Evolutionary conservation across 2,329 filamentous ascomycete species (phyloP), one percentile per base, ranked within the genome.

Genomic region (Talaromyces sp.): DNA sequence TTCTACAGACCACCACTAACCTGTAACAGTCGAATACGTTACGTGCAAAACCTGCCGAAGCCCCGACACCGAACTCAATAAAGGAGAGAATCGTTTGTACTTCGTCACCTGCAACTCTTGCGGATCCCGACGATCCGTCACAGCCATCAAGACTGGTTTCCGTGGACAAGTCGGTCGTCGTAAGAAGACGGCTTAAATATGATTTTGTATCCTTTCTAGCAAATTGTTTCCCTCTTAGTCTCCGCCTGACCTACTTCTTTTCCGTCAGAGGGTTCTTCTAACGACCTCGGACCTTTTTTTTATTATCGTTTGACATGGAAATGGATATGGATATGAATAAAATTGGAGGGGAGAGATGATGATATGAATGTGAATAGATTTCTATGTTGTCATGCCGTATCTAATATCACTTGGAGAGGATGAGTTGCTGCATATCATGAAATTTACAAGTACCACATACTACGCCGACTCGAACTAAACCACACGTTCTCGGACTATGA

Each of bases 101-200:
- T 99, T 98, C 83, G 92, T 99, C 75, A 97, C 93, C 65, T 97
- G 93, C 87, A 96, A 95, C 82, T 89, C 88, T 64, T 92, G 89
- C 73, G 88, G 88, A 67, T 90, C 87, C 59, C 84, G 93, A 80
- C 89, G 93, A 76, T 92, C 88, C 74, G 93, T 98, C 76, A 92
- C 92, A 65, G 93, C 95, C 70, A 99, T 99, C 89, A 99, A 99
- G 88, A 96, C 92, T 66, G 95, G 95, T 92, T 99, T 99, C 92
- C 96, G 93, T 74, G 95, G 95, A 79, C 95, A 98, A 82, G 91
- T 99, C 79, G 95, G 95, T 78, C 97, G 97, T 90, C 90, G 95
- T 86, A 95, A 88, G 85, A 96, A 96, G 86, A 90, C 92, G 31
- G 62, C 39, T 11, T 64, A 62, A 64, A 42, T 35, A 40, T 46